Percentiles rank a stretch among this genome's conserved stretches.
phyloP scores from a whole-genome alignment of 2,329 filamentous ascomycete genomes.

The Alternaria gaisen region DNA sequence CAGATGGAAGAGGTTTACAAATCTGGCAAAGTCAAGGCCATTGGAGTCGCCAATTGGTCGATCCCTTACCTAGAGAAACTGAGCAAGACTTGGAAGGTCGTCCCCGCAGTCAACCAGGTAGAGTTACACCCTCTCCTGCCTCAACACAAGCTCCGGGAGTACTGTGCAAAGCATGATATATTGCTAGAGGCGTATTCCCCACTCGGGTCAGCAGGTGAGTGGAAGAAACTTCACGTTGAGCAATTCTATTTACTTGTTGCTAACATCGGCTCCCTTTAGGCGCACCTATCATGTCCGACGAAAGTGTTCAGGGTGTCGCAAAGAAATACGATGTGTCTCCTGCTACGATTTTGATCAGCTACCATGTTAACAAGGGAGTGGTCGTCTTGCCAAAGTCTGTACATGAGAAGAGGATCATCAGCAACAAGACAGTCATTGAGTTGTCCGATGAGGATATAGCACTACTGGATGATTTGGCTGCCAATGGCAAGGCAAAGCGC shows the following conservation, averaged over 20 bases:
- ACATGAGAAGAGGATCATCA: conserved; percentile 13
- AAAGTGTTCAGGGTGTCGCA: conserved; percentile 64
- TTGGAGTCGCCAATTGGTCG: conserved; percentile 30
- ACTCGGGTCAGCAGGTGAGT: conserved; percentile 7
- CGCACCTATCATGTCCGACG: no score
- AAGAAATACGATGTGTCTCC: conserved; percentile 69
- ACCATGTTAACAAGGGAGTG: conserved; percentile 73
- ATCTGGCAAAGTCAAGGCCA: conserved; percentile 32
- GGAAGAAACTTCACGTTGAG: no score
- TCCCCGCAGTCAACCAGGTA: conserved; percentile 28
- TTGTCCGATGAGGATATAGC: conserved; percentile 70
- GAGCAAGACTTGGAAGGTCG: conserved; percentile 49
- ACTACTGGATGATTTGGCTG: conserved; percentile 9
- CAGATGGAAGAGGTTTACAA: conserved; percentile 47
- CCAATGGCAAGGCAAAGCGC: conserved; percentile 13
- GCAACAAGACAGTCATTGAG: conserved; percentile 64
- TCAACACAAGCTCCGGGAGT: conserved; percentile 16
- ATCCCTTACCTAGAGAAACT: conserved; percentile 57
- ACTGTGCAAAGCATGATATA: conserved; percentile 18
- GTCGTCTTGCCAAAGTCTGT: conserved; percentile 17
- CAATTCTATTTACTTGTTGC: no score
- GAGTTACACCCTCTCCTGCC: conserved; percentile 25
- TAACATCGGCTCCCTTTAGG: no score
- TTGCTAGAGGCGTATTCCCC: conserved; percentile 20
- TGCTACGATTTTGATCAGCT: conserved; percentile 81